These are phyloP conservation scores for Fistulinella prunicolor DNA, from an alignment of 768 basidiomycete genomes.

Conservation along the genomic window DNA sequence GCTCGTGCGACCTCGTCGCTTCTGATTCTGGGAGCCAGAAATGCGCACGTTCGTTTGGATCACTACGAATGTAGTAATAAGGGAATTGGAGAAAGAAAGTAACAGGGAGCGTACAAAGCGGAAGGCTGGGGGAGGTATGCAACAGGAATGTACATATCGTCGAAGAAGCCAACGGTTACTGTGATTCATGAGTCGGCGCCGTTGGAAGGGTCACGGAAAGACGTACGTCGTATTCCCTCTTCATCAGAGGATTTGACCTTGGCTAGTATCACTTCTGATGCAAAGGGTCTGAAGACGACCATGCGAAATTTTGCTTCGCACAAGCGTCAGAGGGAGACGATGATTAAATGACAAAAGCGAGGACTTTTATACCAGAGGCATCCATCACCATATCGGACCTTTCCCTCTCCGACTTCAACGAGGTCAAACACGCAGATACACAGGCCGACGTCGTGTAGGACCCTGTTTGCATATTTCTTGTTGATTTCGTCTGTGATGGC, in stretches of 20 bases:
- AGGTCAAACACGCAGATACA: slow-evolving; percentile 91
- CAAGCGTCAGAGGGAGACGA: slow-evolving; percentile 1
- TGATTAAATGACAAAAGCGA: not conserved
- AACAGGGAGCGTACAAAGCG: slow-evolving; percentile 56
- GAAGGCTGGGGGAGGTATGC: slow-evolving; percentile 78
- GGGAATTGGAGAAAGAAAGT: not conserved
- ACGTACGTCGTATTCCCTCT: slow-evolving; percentile 79
- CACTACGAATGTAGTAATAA: slow-evolving; percentile 41
- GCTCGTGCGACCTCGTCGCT: slow-evolving; percentile 49
- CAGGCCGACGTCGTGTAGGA: slow-evolving; percentile 87
- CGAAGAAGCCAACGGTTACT: slow-evolving; percentile 92
- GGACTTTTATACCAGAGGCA: slow-evolving; percentile 91
- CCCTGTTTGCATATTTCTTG: slow-evolving; percentile 92
- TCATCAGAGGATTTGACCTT: slow-evolving; percentile 86
- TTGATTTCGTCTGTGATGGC: slow-evolving; percentile 86
- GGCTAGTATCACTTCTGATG: slow-evolving; percentile 85
- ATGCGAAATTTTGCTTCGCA: slow-evolving; percentile 78
- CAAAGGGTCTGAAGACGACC: slow-evolving; percentile 89
- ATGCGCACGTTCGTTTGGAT: slow-evolving; percentile 77
- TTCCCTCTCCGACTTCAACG: slow-evolving; percentile 83
- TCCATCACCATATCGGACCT: slow-evolving; percentile 92
- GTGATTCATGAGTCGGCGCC: slow-evolving; percentile 4
- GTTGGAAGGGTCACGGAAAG: not conserved
- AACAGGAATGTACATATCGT: slow-evolving; percentile 84
- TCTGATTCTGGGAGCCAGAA: slow-evolving; percentile 76